These are phyloP conservation scores for Pseudohyphozyma bogoriensis DNA, from an alignment of 768 basidiomycete species.

Conservation along the genomic window DNA sequence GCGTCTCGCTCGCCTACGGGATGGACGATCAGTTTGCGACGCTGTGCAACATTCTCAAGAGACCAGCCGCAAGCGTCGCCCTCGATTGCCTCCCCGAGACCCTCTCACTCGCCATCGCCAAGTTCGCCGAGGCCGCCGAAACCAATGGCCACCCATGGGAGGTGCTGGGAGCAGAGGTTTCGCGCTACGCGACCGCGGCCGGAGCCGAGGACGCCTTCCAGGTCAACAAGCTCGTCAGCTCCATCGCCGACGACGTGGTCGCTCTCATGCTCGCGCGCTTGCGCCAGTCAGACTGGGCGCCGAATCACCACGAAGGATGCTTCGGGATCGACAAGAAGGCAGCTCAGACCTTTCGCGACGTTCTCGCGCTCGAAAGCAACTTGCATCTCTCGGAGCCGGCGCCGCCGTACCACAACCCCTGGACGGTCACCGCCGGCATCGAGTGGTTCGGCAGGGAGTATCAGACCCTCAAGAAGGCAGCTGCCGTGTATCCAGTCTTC, in stretches of 20 bases:
- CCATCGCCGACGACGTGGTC: constrained; percentile 17
- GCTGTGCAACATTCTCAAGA: constrained; percentile 51
- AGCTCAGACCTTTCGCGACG: neutral
- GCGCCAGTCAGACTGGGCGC: neutral
- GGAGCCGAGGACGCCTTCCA: constrained; percentile 14
- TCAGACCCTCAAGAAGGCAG: constrained; percentile 43
- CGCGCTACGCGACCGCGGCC: no score
- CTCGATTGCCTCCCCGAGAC: constrained; percentile 42
- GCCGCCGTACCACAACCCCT: neutral
- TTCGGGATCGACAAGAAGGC: neutral
- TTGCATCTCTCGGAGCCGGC: neutral
- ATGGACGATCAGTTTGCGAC: constrained; percentile 46
- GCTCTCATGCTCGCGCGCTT: constrained; percentile 1
- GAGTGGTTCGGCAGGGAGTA: constrained; percentile 50
- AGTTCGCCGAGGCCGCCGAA: no score
- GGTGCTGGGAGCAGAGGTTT: no score
- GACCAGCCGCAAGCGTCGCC: constrained; percentile 44
- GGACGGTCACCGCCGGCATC: constrained; percentile 48
- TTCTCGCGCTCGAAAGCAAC: neutral
- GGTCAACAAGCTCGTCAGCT: constrained; percentile 7
- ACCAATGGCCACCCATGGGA: no score
- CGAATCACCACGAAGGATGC: neutral
- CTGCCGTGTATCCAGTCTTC: constrained; percentile 60
- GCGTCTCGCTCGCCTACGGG: constrained; percentile 48
- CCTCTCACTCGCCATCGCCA: constrained; percentile 3